A percentile compares a stretch with the other conserved stretches of the same genome.
phyloP scores from a whole-genome alignment of 2,329 filamentous ascomycete species.

The Fonsecaea nubica region DNA sequence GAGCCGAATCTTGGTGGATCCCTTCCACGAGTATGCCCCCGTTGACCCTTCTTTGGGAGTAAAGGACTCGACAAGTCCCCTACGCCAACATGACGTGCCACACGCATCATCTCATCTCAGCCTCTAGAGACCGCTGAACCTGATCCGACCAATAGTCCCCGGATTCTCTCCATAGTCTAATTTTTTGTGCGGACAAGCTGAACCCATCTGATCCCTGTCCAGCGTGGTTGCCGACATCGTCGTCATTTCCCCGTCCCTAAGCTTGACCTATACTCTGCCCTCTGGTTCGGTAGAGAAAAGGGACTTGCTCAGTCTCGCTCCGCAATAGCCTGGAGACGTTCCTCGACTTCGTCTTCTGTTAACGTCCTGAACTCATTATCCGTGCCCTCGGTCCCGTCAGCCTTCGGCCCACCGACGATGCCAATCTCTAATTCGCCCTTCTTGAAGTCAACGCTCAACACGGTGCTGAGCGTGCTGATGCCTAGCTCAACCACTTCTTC shows the following conservation, averaged over 20 bases:
- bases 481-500: constrained; percentile 97
- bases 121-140: constrained; percentile 22
- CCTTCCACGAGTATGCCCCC: neutral
- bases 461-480: constrained; percentile 92
- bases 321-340: constrained; percentile 94
- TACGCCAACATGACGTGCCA: constrained; percentile 14
- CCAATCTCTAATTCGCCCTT: constrained; percentile 98
- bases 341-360: constrained; percentile 97
- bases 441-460: constrained; percentile 99
- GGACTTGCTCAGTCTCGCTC: constrained; percentile 80
- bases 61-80: constrained; percentile 7
- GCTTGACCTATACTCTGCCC: neutral
- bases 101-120: constrained; percentile 24
- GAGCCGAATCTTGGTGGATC: constrained; percentile 20
- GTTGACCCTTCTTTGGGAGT: neutral
- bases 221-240: constrained; percentile 34
- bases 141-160: constrained; percentile 28
- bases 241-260: constrained; percentile 11
- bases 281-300: constrained; percentile 4
- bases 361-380: constrained; percentile 82
- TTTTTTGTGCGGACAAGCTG: constrained; percentile 24
- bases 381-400: constrained; percentile 82
- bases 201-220: constrained; percentile 35
- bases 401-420: constrained; percentile 86
- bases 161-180: constrained; percentile 13